Evolutionary conservation across 2,329 filamentous ascomycete genomes (phyloP), one percentile per base, ranked within the genome.

Genomic region (Cercospora nicotianae): DNA sequence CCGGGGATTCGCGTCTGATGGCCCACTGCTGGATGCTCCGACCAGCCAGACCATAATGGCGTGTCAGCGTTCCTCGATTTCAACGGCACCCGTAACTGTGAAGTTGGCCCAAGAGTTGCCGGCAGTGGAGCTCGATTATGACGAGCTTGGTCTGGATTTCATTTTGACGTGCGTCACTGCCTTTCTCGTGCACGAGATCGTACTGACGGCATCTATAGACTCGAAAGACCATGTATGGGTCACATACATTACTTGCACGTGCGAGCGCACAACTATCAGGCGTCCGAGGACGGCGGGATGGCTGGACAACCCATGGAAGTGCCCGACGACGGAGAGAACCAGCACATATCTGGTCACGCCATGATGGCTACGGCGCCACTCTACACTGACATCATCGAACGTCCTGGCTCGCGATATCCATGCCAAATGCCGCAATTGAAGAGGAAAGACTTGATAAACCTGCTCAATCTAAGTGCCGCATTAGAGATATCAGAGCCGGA

Each of bases 181-280:
- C 9, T 61, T 36, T 12, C 18, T 16, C 18, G 20, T 61, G 39
- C 39, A 20, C 9, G 30, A 23, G 9, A 20, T 13, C 39, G 16
- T n/a, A 55, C 61, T 66, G n/a, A 68, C 53, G 28, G 9, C 26
- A 6, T 18, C 55, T n/a, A 7, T 26, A 73, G 72, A 12, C 66
- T 73, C 36, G 72, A 73, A 60, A 62, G 69, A 18, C 70, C 72
- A 3, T 73, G 72, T 45, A 72, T 73, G 68, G 64, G 65, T 3
- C 72, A 73, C 51, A 68, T 70, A 16, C 72, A 73, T 45, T 73
- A 72, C 48, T 64, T 73, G 13, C 69, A 70, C 59, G 69, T 73
- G 31, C 67, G 72, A 53, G 72, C 72, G 9, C 72, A 73, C 67
- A 73, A 73, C 39, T 67, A 48, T 18, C 71, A 73, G 45, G n/a